Conservation (phyloP, 2,329 filamentous ascomycete species). For the Ceratocystis alfenasii region DNA sequence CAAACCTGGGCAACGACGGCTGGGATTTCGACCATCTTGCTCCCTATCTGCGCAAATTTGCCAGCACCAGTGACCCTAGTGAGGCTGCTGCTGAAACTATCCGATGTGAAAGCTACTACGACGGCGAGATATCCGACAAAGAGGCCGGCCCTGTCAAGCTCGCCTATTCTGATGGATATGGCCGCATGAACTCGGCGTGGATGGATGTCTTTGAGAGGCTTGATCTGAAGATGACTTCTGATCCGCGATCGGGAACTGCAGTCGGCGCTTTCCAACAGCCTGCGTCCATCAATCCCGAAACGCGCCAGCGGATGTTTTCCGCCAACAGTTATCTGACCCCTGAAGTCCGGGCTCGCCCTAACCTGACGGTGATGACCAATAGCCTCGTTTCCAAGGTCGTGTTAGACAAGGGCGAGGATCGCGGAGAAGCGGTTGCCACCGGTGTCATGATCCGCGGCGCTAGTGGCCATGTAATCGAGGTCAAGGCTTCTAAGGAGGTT, state of each 20-base stretch:
- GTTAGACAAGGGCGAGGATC: slow-evolving; percentile 25
- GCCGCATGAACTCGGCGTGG: slow-evolving; percentile 30
- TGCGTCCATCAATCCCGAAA: slow-evolving; percentile 28
- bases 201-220: slow-evolving; percentile 30
- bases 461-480: slow-evolving; percentile 22
- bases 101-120: slow-evolving; percentile 29
- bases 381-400: slow-evolving; percentile 30
- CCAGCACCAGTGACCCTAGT: slow-evolving; percentile 27
- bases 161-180: slow-evolving; percentile 24
- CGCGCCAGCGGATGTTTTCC: slow-evolving; percentile 29
- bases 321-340: slow-evolving; percentile 30
- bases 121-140: slow-evolving; percentile 27
- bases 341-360: slow-evolving; percentile 25
- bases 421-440: slow-evolving; percentile 27
- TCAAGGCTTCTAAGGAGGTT: slow-evolving; percentile 34
- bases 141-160: slow-evolving; percentile 25
- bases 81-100: slow-evolving; percentile 26
- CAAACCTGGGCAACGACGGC: slow-evolving; percentile 26
- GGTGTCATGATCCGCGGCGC: slow-evolving; percentile 27
- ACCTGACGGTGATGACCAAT: slow-evolving; percentile 29
- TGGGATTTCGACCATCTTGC: slow-evolving; percentile 27
- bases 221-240: slow-evolving; percentile 28
- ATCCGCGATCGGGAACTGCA: slow-evolving; percentile 28
- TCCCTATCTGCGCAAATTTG: slow-evolving; percentile 31
- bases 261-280: slow-evolving; percentile 30